These are phyloP conservation scores for Trichocladium uniseriatum DNA, from an alignment of 495 filamentous ascomycete genomes.

Conservation along the genomic window DNA sequence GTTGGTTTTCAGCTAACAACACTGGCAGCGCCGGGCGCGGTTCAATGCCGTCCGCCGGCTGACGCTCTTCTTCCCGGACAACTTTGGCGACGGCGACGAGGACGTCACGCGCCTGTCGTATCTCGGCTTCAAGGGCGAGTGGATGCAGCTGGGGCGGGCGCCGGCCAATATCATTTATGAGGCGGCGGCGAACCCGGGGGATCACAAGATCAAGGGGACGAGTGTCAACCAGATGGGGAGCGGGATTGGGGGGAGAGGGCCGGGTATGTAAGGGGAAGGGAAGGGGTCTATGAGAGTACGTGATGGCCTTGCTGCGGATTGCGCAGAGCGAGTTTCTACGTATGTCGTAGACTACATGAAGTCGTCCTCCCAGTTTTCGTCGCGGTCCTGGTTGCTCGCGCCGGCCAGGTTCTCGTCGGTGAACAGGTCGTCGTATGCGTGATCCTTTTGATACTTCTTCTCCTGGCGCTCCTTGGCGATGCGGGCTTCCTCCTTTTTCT, in stretches of 20 bases:
- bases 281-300: too few species aligned
- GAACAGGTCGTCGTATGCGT: conserved; percentile 85
- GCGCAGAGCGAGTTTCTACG: too few species aligned
- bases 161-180: conserved; percentile 84
- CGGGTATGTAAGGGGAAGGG: conserved; percentile 3
- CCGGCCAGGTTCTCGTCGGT: conserved; percentile 54
- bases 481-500: conserved; percentile 73
- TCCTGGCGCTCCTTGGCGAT: conserved; percentile 71
- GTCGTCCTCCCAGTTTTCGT: conserved; percentile 56
- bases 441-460: conserved; percentile 86
- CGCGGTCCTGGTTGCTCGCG: conserved; percentile 59
- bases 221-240: conserved; percentile 40
- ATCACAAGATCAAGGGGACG: conserved; percentile 55
- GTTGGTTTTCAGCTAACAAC: background rate
- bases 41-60: conserved; percentile 74
- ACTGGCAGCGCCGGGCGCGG: conserved; percentile 49
- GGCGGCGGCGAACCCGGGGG: conserved; percentile 80
- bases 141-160: conserved; percentile 73
- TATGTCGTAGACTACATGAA: conserved; percentile 72
- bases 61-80: conserved; percentile 75
- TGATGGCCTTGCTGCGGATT: too few species aligned
- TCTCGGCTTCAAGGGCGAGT: conserved; percentile 87
- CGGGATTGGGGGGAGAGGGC: conserved; percentile 30
- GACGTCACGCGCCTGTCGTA: conserved; percentile 73
- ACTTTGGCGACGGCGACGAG: conserved; percentile 57